A percentile compares a stretch with the other conserved stretches of the same genome.
phyloP scores from a whole-genome alignment of 1,284 basidiomycete genomes.

The Marasmius fiardii region DNA sequence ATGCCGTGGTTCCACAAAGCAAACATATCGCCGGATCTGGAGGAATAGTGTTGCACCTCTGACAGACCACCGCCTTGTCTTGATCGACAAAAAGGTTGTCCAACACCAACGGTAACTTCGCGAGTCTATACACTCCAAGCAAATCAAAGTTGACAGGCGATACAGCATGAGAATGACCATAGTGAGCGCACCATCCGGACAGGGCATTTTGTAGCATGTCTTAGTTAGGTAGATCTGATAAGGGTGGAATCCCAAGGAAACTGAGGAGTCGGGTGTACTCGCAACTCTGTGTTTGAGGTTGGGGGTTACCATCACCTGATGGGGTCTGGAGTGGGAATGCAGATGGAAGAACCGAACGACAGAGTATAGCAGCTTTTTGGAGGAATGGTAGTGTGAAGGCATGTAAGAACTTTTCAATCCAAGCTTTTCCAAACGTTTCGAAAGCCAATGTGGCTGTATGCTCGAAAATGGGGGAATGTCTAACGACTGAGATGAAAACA shows the following conservation, averaged over 20 bases:
- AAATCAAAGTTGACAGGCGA: slow-evolving; percentile 80
- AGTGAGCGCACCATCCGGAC: no score
- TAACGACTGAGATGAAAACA: slow-evolving; percentile 84
- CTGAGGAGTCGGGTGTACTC: no score
- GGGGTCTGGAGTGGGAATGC: slow-evolving; percentile 51
- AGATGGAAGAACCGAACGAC: slow-evolving; percentile 69
- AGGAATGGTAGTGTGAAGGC: slow-evolving; percentile 93
- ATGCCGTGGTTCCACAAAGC: slow-evolving; percentile 77
- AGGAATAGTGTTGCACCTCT: slow-evolving; percentile 78
- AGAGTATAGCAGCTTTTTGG: slow-evolving; percentile 84
- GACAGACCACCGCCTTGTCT: slow-evolving; percentile 70
- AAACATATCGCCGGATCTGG: slow-evolving; percentile 84
- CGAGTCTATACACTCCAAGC: slow-evolving; percentile 83
- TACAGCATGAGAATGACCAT: no score
- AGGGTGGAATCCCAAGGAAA: no score
- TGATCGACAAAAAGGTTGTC: slow-evolving; percentile 80
- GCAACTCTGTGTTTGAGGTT: no score
- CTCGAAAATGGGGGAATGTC: slow-evolving; percentile 77
- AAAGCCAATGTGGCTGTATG: slow-evolving; percentile 75
- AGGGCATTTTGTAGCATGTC: no score
- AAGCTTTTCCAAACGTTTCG: slow-evolving; percentile 72
- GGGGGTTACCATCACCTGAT: no score
- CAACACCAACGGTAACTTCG: slow-evolving; percentile 77
- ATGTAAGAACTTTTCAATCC: no score
- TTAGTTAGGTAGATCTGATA: no score